Evolutionary conservation across 768 basidiomycete genomes (phyloP).

Genomic region (Amanita fuliginea): DNA sequence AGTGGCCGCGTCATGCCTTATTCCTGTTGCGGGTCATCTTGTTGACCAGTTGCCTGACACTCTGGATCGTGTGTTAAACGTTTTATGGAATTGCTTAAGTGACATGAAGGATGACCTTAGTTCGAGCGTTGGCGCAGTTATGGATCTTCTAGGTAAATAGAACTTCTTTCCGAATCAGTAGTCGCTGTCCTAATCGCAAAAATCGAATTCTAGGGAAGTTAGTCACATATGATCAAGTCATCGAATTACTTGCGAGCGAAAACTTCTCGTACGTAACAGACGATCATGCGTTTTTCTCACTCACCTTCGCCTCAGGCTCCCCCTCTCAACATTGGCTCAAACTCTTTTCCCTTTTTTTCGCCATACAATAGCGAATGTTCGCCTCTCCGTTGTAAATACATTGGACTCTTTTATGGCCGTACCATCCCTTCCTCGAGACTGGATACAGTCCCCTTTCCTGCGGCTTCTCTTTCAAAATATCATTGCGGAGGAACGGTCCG

Average conservation of each 20-base stretch:
- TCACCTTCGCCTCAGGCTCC: slow-evolving; percentile 36
- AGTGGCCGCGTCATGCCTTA: slow-evolving; percentile 84
- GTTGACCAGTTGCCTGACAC: slow-evolving; percentile 66
- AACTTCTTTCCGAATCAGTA: neutral
- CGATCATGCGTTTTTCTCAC: neutral
- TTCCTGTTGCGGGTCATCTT: slow-evolving; percentile 78
- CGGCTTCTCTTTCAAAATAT: slow-evolving; percentile 90
- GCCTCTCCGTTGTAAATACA: slow-evolving; percentile 85
- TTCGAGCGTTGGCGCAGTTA: slow-evolving; percentile 92
- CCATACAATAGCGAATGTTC: slow-evolving; percentile 90
- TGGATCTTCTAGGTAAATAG: slow-evolving; percentile 83
- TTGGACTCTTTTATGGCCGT: slow-evolving; percentile 80
- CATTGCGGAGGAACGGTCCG: slow-evolving; percentile 78
- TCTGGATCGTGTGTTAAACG: slow-evolving; percentile 62
- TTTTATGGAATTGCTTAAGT: slow-evolving; percentile 83
- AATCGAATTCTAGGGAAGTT: slow-evolving; percentile 50
- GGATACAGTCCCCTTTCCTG: slow-evolving; percentile 71
- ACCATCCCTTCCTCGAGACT: slow-evolving; percentile 59
- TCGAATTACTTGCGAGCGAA: slow-evolving; percentile 59
- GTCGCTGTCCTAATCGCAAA: slow-evolving; percentile 1
- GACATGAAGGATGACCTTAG: slow-evolving; percentile 96
- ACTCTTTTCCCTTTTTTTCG: slow-evolving; percentile 94
- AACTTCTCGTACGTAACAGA: slow-evolving; percentile 54
- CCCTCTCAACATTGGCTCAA: slow-evolving; percentile 73
- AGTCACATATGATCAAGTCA: slow-evolving; percentile 70